These are phyloP conservation scores for Aspergillus taichungensis DNA, from an alignment of 495 filamentous ascomycete species.

Conservation along the genomic window DNA sequence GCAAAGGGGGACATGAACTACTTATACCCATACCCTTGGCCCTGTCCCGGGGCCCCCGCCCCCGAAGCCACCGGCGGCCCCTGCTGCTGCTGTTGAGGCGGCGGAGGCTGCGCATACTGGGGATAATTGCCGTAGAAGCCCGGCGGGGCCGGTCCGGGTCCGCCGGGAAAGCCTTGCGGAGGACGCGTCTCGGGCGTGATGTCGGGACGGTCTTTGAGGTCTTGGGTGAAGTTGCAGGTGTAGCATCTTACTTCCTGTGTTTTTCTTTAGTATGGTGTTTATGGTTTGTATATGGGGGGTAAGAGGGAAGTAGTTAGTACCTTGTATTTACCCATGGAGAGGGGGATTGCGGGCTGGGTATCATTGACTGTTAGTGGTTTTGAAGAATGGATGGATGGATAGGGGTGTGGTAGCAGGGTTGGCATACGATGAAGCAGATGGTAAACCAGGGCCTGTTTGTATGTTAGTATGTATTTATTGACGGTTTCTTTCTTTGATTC, in stretches of 20 bases:
- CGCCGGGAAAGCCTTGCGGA: conserved; percentile 20
- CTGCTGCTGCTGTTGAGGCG: conserved; percentile 6
- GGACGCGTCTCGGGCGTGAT: conserved; percentile 36
- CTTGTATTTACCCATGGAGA: conserved; percentile 43
- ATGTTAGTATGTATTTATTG: conserved; percentile 8
- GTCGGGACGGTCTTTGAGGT: conserved; percentile 40
- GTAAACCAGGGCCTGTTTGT: conserved; percentile 43
- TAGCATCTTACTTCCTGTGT: conserved; percentile 42
- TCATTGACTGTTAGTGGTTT: too few relatives aligned
- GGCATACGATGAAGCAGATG: conserved; percentile 44
- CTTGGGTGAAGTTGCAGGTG: conserved; percentile 46
- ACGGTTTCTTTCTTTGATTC: background rate
- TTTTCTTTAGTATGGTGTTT: conserved; percentile 9
- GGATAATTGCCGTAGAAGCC: conserved; percentile 6
- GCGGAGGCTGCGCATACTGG: conserved; percentile 12
- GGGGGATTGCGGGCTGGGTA: conserved; percentile 38
- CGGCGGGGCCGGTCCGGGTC: conserved; percentile 23
- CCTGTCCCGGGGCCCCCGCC: conserved; percentile 1
- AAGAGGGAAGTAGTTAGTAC: conserved; percentile 12
- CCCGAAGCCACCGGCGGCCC: conserved; percentile 8
- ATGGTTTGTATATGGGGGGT: background rate
- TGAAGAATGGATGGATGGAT: background rate
- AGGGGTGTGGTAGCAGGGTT: conserved; percentile 6
- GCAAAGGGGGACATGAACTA: background rate
- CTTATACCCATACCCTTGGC: conserved; percentile 17